A percentile compares a stretch with the other conserved stretches of the same genome.
phyloP scores from a whole-genome alignment of 2,329 filamentous ascomycete genomes.

The Aspergillus japonicus region DNA sequence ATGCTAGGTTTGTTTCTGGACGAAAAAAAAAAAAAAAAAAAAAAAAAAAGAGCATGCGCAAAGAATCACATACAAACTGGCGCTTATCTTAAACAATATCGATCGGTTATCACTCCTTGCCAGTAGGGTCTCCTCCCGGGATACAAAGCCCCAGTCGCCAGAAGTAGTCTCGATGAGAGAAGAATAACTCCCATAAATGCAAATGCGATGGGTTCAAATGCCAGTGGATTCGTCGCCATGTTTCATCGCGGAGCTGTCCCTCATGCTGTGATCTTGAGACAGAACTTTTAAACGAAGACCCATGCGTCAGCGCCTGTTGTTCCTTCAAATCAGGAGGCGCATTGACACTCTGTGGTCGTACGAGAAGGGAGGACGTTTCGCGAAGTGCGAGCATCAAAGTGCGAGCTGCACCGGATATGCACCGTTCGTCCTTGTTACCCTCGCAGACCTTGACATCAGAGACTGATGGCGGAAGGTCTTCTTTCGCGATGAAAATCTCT shows the following conservation, averaged over 20 bases:
- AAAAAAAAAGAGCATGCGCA: neutral
- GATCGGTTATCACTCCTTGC: constrained; percentile 2
- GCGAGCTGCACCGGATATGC: constrained; percentile 63
- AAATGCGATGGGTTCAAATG: constrained; percentile 51
- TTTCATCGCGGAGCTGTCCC: neutral
- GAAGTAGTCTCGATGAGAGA: constrained; percentile 95
- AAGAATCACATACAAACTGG: neutral
- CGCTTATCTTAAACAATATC: neutral
- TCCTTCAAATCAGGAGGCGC: neutral
- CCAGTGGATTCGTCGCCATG: constrained; percentile 14
- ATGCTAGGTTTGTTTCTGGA: neutral
- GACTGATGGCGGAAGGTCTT: constrained; percentile 64
- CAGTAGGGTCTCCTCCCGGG: constrained; percentile 61
- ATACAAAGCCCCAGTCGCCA: constrained; percentile 89
- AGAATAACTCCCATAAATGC: constrained; percentile 88
- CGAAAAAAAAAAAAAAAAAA: neutral
- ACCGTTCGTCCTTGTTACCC: constrained; percentile 69
- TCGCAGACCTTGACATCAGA: constrained; percentile 69
- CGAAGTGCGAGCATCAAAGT: constrained; percentile 4
- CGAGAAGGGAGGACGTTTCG: neutral
- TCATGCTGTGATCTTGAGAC: neutral
- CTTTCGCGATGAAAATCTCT: constrained; percentile 80
- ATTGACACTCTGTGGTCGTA: neutral
- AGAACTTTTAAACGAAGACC: neutral
- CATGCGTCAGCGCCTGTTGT: neutral